phyloP scores from a whole-genome alignment of 176 grass and related monocot genomes.

The Carex parvula region DNA sequence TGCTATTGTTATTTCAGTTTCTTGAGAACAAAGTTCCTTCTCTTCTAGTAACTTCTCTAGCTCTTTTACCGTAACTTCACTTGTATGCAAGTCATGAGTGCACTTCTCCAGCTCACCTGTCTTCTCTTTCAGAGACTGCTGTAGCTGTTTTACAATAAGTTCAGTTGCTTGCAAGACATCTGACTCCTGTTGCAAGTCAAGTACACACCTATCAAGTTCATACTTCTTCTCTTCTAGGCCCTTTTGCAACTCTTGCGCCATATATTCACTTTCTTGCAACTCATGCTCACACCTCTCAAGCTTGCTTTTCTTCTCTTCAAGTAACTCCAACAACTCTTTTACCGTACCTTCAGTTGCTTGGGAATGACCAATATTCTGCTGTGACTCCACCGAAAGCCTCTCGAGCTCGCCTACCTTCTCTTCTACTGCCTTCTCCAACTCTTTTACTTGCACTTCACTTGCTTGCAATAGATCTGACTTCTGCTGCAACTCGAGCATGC shows the following conservation, averaged over 20 bases:
- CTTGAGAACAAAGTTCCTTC: conserved; percentile 1
- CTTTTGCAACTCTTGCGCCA: conserved; percentile 22
- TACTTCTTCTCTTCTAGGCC: conserved; percentile 24
- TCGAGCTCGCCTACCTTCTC: conserved; percentile 19
- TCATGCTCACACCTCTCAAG: background rate
- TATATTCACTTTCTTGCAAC: conserved; percentile 18
- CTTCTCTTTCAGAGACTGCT: conserved; percentile 23
- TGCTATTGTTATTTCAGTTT: background rate
- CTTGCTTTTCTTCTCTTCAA: conserved; percentile 21
- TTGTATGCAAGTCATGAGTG: conserved; percentile 9
- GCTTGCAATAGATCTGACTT: conserved; percentile 62
- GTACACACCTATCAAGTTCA: conserved; percentile 45
- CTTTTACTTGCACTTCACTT: conserved; percentile 35
- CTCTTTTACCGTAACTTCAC: conserved; percentile 1
- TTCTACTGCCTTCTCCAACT: conserved; percentile 21
- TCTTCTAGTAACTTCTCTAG: conserved; percentile 16
- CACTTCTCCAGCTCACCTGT: conserved; percentile 19
- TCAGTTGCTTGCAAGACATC: conserved; percentile 22
- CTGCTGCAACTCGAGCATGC: conserved; percentile 56
- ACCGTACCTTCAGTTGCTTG: conserved; percentile 15
- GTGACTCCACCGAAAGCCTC: conserved; percentile 15
- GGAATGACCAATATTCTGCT: conserved; percentile 15
- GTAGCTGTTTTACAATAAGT: conserved; percentile 1
- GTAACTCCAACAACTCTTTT: conserved; percentile 25
- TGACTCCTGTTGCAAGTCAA: conserved; percentile 11